phyloP scores from a whole-genome alignment of 306 rosid genomes.

The Clitoria ternatea region DNA sequence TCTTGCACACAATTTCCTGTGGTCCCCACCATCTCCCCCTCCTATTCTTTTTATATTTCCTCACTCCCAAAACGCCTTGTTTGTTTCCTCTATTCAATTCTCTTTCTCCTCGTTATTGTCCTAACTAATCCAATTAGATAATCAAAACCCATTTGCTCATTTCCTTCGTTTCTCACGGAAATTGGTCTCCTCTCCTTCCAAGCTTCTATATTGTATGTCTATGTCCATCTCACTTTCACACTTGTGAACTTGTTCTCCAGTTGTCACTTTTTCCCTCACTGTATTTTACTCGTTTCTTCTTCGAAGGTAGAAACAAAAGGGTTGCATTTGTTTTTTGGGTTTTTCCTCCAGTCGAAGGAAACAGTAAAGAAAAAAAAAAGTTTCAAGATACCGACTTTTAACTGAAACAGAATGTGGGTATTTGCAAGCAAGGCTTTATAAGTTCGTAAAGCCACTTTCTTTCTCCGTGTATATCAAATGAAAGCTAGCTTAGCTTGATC shows the following conservation, averaged over 20 bases:
- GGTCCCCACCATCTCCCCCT: constrained; percentile 6
- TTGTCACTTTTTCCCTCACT: background rate
- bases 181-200: constrained; percentile 14
- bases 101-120: background rate
- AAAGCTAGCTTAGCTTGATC: constrained; percentile 24
- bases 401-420: constrained; percentile 48
- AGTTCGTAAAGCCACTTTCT: constrained; percentile 45
- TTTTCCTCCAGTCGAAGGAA: constrained; percentile 16
- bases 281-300: constrained; percentile 7
- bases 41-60: background rate
- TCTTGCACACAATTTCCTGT: constrained; percentile 12
- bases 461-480: constrained; percentile 4
- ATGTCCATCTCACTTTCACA: constrained; percentile 23
- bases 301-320: background rate
- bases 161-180: constrained; percentile 27
- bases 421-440: constrained; percentile 30
- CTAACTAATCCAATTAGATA: background rate
- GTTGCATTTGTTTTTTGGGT: background rate
- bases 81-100: background rate
- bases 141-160: background rate
- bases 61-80: background rate
- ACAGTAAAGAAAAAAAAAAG: background rate
- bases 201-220: background rate
- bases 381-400: constrained; percentile 45
- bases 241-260: constrained; percentile 14